Conservation (phyloP, 176 grass and related monocot species). For the Oryza longistaminata region DNA sequence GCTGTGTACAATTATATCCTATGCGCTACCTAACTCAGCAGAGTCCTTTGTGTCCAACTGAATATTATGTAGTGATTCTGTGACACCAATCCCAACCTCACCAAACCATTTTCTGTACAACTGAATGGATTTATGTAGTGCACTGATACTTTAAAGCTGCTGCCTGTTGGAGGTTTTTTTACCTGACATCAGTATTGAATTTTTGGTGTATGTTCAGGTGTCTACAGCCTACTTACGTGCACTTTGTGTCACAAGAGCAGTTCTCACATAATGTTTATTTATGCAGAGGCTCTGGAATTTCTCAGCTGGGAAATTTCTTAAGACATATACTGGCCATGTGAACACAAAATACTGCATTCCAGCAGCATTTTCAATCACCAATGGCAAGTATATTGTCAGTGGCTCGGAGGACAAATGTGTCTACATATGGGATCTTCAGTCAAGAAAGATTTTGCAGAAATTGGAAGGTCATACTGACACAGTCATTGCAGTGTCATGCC, state of each 20-base stretch:
- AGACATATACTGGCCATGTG: constrained; percentile 86
- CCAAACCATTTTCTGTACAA: constrained; percentile 1
- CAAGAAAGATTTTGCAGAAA: constrained; percentile 87
- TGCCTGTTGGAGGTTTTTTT: not conserved
- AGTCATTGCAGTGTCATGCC: constrained; percentile 81
- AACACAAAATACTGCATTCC: constrained; percentile 86
- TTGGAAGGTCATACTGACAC: constrained; percentile 79
- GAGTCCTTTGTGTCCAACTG: not conserved
- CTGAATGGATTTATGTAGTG: constrained; percentile 5
- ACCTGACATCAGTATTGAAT: not conserved
- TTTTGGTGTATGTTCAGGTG: not conserved
- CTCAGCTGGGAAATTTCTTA: constrained; percentile 80
- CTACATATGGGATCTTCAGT: constrained; percentile 94
- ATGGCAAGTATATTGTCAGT: constrained; percentile 88
- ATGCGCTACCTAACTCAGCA: not conserved
- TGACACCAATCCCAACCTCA: not conserved
- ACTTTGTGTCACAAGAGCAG: not conserved
- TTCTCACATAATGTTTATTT: constrained; percentile 38
- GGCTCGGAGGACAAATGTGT: constrained; percentile 88
- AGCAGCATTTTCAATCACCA: constrained; percentile 79
- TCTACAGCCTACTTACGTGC: not conserved
- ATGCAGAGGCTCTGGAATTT: constrained; percentile 92
- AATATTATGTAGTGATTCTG: not conserved
- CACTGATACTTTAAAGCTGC: not conserved
- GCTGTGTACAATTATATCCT: not conserved